Percentiles rank a stretch among this genome's conserved stretches.
Evolutionary conservation across 176 grass and related monocot genomes (phyloP).

Genomic region (Rhynchospora pubera): DNA sequence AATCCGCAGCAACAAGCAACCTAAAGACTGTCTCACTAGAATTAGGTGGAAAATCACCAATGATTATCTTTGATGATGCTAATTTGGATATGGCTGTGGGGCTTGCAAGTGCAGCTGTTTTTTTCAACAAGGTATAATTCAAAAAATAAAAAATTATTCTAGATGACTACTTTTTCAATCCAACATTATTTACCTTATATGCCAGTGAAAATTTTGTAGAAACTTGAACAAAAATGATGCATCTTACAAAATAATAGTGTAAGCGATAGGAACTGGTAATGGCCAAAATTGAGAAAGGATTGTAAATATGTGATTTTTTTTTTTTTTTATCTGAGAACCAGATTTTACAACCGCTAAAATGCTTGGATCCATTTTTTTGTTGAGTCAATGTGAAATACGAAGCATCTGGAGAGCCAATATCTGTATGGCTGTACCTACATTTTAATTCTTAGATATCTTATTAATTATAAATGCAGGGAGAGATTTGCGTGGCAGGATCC

Average conservation of each 20-base stretch:
- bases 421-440: no score
- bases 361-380: neutral
- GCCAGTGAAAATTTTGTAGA: no score
- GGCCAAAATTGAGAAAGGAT: neutral
- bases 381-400: neutral
- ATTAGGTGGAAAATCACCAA: conserved; percentile 73
- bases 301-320: neutral
- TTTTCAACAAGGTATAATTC: conserved; percentile 68
- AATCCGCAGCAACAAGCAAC: conserved; percentile 67
- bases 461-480: conserved; percentile 40
- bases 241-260: no score
- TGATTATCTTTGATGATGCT: conserved; percentile 81
- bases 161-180: neutral
- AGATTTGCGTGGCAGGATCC: conserved; percentile 62
- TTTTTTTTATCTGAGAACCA: neutral
- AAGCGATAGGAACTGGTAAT: neutral
- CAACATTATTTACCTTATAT: neutral
- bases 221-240: no score
- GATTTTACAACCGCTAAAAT: neutral
- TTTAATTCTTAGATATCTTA: neutral
- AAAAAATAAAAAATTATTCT: neutral
- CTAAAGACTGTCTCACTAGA: conserved; percentile 79
- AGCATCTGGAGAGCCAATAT: no score
- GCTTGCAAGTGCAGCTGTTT: conserved; percentile 39
- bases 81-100: conserved; percentile 69